Evolutionary conservation across 2,329 filamentous ascomycete genomes (phyloP).

Genomic region (Colletotrichum simmondsii): DNA sequence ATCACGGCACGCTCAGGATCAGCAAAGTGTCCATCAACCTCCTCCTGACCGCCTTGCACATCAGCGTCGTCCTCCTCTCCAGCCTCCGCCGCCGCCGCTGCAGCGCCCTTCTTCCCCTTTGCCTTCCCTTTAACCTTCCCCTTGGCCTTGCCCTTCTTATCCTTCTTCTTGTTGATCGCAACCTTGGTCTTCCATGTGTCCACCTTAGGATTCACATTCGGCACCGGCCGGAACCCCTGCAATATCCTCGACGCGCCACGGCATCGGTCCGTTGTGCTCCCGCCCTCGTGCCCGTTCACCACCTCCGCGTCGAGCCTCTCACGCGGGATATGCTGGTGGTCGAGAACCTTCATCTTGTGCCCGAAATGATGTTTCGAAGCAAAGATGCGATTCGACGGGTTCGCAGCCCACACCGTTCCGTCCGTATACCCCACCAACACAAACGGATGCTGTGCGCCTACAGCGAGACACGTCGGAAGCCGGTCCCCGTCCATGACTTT

Average conservation of each 20-base stretch:
- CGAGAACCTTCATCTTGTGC: constrained; percentile 58
- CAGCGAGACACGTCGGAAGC: constrained; percentile 60
- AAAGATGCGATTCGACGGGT: constrained; percentile 56
- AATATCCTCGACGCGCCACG: constrained; percentile 63
- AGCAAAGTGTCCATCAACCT: constrained; percentile 38
- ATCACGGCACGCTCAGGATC: constrained; percentile 59
- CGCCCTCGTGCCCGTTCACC: background rate
- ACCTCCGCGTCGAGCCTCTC: constrained; percentile 38
- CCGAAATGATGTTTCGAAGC: constrained; percentile 48
- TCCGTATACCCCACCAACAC: constrained; percentile 64
- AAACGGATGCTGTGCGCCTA: constrained; percentile 63
- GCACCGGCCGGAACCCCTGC: constrained; percentile 62
- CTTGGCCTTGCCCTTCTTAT: constrained; percentile 48
- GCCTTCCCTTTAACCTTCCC: constrained; percentile 50
- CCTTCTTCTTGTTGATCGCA: constrained; percentile 47
- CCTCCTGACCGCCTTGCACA: constrained; percentile 36
- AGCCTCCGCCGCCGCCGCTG: constrained; percentile 44
- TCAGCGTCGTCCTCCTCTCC: constrained; percentile 43
- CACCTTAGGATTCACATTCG: constrained; percentile 57
- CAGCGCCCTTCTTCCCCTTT: constrained; percentile 37
- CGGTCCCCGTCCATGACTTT: constrained; percentile 63
- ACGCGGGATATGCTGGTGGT: constrained; percentile 62
- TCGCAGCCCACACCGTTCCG: constrained; percentile 62
- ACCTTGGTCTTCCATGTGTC: constrained; percentile 54
- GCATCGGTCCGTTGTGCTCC: background rate